Percentiles rank a stretch among this genome's conserved stretches.
phyloP scores from a whole-genome alignment of 768 basidiomycete species.

The Kwoniella pini region DNA sequence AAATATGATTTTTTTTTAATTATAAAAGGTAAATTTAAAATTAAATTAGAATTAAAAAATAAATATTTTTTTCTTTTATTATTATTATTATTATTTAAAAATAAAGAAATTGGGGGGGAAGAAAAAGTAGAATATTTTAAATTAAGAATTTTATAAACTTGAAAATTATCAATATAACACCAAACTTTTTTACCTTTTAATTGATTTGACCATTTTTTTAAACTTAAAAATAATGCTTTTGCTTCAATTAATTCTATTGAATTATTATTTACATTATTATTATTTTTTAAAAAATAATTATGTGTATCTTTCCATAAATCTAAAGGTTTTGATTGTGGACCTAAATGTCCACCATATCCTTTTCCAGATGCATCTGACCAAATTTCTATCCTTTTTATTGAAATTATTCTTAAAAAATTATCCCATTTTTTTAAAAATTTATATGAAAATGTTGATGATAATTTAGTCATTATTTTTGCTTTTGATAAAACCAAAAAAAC shows the following conservation, averaged over 20 bases:
- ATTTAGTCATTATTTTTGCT: conserved; percentile 16
- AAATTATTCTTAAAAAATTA: conserved; percentile 2
- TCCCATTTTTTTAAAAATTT: conserved; percentile 9
- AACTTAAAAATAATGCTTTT: conserved; percentile 5
- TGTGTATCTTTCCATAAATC: conserved; percentile 22
- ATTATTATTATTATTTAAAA: too few relatives aligned
- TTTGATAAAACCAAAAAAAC: too few relatives aligned
- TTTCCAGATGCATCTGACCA: conserved; percentile 19
- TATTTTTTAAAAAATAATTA: not conserved
- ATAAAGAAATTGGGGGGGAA: too few relatives aligned
- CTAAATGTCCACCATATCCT: conserved; percentile 20
- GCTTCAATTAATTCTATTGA: conserved; percentile 23
- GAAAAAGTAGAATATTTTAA: not conserved
- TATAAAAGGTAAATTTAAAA: too few relatives aligned
- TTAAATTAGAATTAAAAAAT: too few relatives aligned
- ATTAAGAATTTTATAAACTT: conserved; percentile 11
- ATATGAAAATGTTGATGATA: conserved; percentile 10
- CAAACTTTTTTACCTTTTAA: conserved; percentile 21
- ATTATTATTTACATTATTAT: conserved; percentile 1
- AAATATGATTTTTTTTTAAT: too few relatives aligned
- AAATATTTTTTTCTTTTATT: too few relatives aligned
- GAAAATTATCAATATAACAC: conserved; percentile 24
- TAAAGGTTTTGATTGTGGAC: conserved; percentile 12
- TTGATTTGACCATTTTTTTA: conserved; percentile 11
- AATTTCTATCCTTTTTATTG: conserved; percentile 8